These are phyloP conservation scores for Spathaspora girioi DNA, from an alignment of 805 yeast genomes.

Conservation along the genomic window DNA sequence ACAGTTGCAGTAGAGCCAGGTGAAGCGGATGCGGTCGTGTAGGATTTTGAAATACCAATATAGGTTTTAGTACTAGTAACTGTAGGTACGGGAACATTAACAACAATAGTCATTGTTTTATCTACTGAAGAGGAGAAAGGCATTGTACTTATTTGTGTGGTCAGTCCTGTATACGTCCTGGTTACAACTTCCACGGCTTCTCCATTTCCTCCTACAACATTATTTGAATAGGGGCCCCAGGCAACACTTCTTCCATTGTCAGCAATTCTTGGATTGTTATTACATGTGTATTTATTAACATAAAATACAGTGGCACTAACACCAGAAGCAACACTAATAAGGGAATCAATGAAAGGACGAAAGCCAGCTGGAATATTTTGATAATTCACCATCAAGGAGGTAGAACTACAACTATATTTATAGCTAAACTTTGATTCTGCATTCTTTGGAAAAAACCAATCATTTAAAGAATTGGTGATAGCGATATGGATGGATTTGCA, in stretches of 20 bases:
- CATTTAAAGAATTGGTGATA: not conserved
- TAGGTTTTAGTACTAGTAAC: conserved; percentile 11
- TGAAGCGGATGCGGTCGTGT: conserved; percentile 13
- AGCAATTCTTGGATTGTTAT: conserved; percentile 3
- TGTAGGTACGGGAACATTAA: conserved; percentile 15
- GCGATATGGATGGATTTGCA: not conserved
- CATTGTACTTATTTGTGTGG: conserved; percentile 17
- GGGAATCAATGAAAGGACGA: conserved; percentile 14
- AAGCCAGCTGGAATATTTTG: conserved; percentile 20
- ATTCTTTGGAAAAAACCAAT: conserved; percentile 8
- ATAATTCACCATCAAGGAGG: conserved; percentile 7
- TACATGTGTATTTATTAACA: conserved; percentile 10
- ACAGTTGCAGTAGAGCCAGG: conserved; percentile 18
- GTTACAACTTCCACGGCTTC: conserved; percentile 11
- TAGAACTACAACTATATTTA: conserved; percentile 7
- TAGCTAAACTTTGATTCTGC: conserved; percentile 2
- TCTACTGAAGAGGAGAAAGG: conserved; percentile 12
- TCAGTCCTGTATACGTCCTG: conserved; percentile 17
- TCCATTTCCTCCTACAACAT: conserved; percentile 11
- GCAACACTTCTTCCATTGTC: conserved; percentile 11
- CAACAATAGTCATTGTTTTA: conserved; percentile 19
- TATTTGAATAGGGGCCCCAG: conserved; percentile 6
- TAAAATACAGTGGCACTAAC: not conserved
- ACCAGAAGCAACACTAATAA: not conserved
- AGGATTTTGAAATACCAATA: conserved; percentile 6